Base-by-base conservation (phyloP, 768 basidiomycete species). In the Suillus brevipes region DNA sequence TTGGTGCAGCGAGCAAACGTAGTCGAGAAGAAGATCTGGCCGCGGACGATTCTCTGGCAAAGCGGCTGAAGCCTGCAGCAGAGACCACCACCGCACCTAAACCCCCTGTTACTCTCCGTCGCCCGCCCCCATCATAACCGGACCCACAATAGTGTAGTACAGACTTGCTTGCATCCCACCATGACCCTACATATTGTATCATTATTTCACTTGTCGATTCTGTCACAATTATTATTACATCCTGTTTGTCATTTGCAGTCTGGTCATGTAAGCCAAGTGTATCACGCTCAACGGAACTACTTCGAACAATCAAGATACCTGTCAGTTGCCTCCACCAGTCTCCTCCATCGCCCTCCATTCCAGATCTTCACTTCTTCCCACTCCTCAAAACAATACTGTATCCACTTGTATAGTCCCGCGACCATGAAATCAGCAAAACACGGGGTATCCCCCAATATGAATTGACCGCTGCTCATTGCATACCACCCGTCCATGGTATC, bases 1-100 rank as follows among this genome's bases (percentile, higher is more conserved):
- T 86, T 69, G 89, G 89, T 40, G 89, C 89, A 6, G 87, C 88
- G 18, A 77, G 69, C 38, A 91, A 91, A 68, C 84, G 89, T 34
- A 81, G 85, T 40, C 82, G 89, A 49, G 89, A 91, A 67, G 86
- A 87, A 37, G 80, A 78, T 13, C 73, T 76, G 31, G 70, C 25
- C 25, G 73, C n/a, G 0, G 87, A 87, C 23, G 86, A 87, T 69
- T 84, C 88, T 12, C 78, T 90, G 38, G 87, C 84, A 0, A 91
- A 91, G 71, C 85, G 90, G 52, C 66, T 89, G 61, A 90, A 89
- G 71, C 85, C 86, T 57, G 84, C 85, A 3, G 63, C 42, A 3
- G 72, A 74, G 31, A 45, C 63, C 23, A 13, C 50, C 52, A 81
- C 82, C 40, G 69, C 65, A 31, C 57, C 36, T 14, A 75, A 78